These are phyloP conservation scores for Boletus edulis DNA, from an alignment of 768 basidiomycete species.

Conservation along the genomic window DNA sequence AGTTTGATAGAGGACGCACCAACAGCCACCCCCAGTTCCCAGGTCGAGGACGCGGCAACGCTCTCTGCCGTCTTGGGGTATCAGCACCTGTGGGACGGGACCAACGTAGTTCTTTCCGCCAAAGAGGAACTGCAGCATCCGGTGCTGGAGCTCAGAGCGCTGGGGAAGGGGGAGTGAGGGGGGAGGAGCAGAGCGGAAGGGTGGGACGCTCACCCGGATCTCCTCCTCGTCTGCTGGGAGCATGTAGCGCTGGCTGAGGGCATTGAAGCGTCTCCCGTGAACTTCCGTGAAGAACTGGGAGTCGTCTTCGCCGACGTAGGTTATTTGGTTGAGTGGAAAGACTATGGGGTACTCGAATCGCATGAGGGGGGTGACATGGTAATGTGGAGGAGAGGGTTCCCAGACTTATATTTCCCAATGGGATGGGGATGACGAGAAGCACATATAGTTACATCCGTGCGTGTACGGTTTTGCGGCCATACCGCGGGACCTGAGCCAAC, in stretches of 20 bases:
- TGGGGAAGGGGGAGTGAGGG: conserved; percentile 25
- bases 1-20: conserved; percentile 37
- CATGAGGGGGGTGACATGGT: conserved; percentile 29
- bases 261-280: conserved; percentile 54
- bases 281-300: conserved; percentile 52
- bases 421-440: conserved; percentile 33
- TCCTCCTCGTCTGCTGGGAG: conserved; percentile 69
- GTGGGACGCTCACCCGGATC: conserved; percentile 43
- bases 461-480: conserved; percentile 28
- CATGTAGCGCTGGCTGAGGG: conserved; percentile 54
- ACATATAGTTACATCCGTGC: conserved; percentile 18
- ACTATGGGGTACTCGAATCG: conserved; percentile 32
- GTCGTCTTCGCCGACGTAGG: conserved; percentile 43
- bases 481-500: conserved; percentile 32
- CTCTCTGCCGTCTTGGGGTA: conserved; percentile 31
- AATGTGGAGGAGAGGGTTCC: conserved; percentile 3
- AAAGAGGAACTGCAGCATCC: conserved; percentile 66
- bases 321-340: conserved; percentile 35
- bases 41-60: conserved; percentile 55
- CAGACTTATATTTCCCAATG: conserved; percentile 30
- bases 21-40: conserved; percentile 64
- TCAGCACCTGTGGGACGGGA: conserved; percentile 56
- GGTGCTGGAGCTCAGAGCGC: conserved; percentile 64
- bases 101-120: conserved; percentile 64
- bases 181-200: neutral